Evolutionary conservation across 2,329 filamentous ascomycete species (phyloP).

Genomic region (Colletotrichum liaoningense): DNA sequence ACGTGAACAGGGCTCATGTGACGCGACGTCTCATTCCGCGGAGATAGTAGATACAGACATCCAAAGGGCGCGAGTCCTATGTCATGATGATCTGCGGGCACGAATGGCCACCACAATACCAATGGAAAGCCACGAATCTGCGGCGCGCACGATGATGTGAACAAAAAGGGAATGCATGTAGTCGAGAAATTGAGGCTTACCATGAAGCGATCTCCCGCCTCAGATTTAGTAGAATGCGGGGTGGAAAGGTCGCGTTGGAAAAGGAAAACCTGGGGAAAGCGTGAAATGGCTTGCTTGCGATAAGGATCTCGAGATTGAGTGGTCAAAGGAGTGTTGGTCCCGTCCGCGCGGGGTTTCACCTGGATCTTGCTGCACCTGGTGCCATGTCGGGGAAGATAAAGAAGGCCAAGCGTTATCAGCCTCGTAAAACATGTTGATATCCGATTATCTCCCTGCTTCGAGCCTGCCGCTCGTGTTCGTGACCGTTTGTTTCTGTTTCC

Average conservation of each 20-base stretch:
- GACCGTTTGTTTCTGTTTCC: neutral
- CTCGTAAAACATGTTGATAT: neutral
- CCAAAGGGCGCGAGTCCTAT: neutral
- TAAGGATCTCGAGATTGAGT: neutral
- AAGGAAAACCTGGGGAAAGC: neutral
- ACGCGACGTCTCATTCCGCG: slow-evolving; percentile 11
- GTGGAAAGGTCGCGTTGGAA: neutral
- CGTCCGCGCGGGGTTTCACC: slow-evolving; percentile 3
- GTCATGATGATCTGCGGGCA: slow-evolving; percentile 4
- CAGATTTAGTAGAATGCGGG: neutral
- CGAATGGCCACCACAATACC: neutral
- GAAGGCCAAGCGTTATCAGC: neutral
- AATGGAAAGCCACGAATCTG: neutral
- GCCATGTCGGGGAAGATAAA: neutral
- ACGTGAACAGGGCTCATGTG: neutral
- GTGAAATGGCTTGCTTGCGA: neutral
- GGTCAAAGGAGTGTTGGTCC: neutral
- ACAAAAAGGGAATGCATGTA: neutral
- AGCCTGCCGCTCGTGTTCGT: neutral
- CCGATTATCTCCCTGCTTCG: neutral
- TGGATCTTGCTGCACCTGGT: neutral
- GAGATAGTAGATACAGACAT: slow-evolving; percentile 18
- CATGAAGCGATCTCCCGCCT: neutral
- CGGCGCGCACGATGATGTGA: neutral
- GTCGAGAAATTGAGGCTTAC: neutral